Conservation (phyloP, 768 basidiomycete genomes). For the Termitomyces sp. region DNA sequence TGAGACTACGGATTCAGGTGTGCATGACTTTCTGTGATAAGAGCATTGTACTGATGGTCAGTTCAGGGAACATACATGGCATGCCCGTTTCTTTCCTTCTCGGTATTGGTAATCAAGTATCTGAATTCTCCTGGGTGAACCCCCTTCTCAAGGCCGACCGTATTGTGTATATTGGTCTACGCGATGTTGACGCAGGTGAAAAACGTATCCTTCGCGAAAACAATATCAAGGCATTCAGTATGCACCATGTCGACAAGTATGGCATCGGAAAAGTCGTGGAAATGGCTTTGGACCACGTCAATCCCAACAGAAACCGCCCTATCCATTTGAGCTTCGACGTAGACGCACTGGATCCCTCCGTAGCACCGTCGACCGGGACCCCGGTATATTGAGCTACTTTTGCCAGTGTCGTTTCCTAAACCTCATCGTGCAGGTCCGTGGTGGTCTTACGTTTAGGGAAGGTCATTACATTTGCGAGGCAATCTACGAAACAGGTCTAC, state of each 20-base stretch:
- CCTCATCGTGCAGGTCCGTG: constrained; percentile 59
- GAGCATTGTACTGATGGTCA: neutral
- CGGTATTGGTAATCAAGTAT: constrained; percentile 43
- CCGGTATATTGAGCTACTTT: constrained; percentile 46
- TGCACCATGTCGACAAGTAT: constrained; percentile 89
- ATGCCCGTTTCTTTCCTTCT: constrained; percentile 95
- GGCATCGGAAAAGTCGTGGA: constrained; percentile 95
- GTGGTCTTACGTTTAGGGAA: constrained; percentile 93
- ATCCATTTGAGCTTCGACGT: constrained; percentile 98
- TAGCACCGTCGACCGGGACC: constrained; percentile 95
- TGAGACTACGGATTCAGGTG: constrained; percentile 73
- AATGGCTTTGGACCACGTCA: constrained; percentile 94
- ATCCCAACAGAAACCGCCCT: constrained; percentile 75
- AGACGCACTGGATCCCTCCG: constrained; percentile 88
- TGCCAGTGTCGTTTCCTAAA: constrained; percentile 4
- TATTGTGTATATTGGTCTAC: constrained; percentile 94
- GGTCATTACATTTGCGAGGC: constrained; percentile 98
- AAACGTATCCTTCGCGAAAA: constrained; percentile 79
- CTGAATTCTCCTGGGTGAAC: constrained; percentile 50
- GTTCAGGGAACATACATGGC: constrained; percentile 88
- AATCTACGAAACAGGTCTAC: constrained; percentile 85
- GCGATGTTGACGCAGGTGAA: constrained; percentile 88
- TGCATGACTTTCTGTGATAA: constrained; percentile 15
- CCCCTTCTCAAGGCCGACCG: constrained; percentile 64
- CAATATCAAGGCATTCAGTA: constrained; percentile 82